Evolutionary conservation across 2,329 filamentous ascomycete species (phyloP), one percentile per base, ranked within the genome.

Genomic region (Ophiocordyceps camponoti-floridani): DNA sequence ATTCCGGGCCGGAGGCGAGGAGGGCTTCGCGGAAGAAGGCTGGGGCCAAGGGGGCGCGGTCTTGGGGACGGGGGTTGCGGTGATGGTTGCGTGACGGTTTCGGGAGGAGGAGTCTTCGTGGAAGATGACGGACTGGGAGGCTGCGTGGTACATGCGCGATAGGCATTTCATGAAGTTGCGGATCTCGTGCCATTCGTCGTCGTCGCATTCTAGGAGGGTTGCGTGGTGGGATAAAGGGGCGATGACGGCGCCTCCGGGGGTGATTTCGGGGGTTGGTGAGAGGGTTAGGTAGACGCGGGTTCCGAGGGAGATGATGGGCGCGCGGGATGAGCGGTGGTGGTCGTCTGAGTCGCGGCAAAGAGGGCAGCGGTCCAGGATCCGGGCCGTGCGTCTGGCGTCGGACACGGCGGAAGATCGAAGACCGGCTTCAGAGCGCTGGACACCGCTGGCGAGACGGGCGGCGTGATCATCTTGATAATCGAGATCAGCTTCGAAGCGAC

Each of bases 391-490:
- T 52, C 94, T 86, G 58, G 89, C 94, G 48, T 96, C 88, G 54
- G 71, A 71, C 49, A 98, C 84, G 4, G 93, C 87, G 44, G 77
- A 74, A 58, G 88, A 94, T 58, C 87, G 88, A 47, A 98, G 74
- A 60, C 86, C 87, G 50, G 85, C 70, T 51, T 94, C 85, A 37
- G 82, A 89, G 59, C 88, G 91, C 57, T 94, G 83, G 13, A 94
- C 82, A 26, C 84, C 79, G 55, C 79, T 82, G 27, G 89, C 88
- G 12, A 98, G 77, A 62, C 89, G 94, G 44, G 78, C 74, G 14
- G 91, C 91, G 56, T 98, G 96, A 53, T 96, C 91, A 58, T 98
- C 89, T 72, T 96, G 83, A 63, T 98, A 98, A 45, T 98, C 89
- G 26, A 98, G 76, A 59, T 94, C 83, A 55, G 93, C 79, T 65